Evolutionary conservation across 768 basidiomycete genomes (phyloP), one percentile per base, ranked within the genome.

Genomic region (Pleurotus eryngii): DNA sequence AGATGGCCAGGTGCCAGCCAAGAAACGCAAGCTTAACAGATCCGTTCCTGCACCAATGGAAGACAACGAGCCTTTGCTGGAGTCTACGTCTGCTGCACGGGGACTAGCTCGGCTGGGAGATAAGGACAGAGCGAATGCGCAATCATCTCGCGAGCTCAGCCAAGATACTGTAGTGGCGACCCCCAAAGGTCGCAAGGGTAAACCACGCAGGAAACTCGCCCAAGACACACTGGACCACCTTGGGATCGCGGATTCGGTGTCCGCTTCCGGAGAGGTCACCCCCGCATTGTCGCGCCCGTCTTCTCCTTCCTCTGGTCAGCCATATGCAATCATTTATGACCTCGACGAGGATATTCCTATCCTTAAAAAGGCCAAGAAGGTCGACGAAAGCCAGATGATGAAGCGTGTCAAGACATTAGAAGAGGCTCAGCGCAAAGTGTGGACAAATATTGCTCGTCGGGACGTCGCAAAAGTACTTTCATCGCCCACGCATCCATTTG

Each of bases 381-480:
- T 89, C 2, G 91, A 92, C 55, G 88, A 88, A 46, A 74, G 70
- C 56, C 79, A 83, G 3, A 87, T 89, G 80, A 68, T 82, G 22
- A 91, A 91, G 66, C 83, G 92, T 40, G 76, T 92, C 57, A 87
- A 85, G 68, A 78, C 83, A 5, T 68, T 94, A 27, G 92, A 93
- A 67, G 94, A 94, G 63, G 78, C 88, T 0, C 93, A 95, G 73
- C 80, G 83, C 57, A 94, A 92, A 72, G 87, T 93, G 7, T 96
- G 94, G 94, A 86, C 85, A 18, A 91, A 87, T 63, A 94, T 96
- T 49, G 94, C 92, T 1, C 79, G 83, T 60, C 79, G 85, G 63
- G 94, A 95, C 63, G 83, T 95, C 47, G 85, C 87, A 26, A 95
- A 91, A 80, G 94, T 89, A 62, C 58, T 71, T 57, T 43, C 17